These are phyloP conservation scores for Rhipidocladum racemiflorum DNA, from an alignment of 176 grass and related monocot genomes.

Conservation along the genomic window DNA sequence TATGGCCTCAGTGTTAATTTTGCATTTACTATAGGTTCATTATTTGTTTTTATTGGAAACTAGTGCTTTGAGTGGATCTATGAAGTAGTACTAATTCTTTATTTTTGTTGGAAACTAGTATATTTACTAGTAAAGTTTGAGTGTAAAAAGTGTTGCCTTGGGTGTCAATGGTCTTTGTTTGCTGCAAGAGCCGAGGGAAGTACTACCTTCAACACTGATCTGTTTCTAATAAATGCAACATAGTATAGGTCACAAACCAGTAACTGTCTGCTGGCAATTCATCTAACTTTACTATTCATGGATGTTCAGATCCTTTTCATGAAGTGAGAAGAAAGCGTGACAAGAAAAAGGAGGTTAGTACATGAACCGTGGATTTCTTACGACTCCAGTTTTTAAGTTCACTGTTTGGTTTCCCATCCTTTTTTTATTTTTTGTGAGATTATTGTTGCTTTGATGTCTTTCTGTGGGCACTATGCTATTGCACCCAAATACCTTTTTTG, in stretches of 20 bases:
- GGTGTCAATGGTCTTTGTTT: not conserved
- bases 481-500: not conserved
- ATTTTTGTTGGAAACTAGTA: not conserved
- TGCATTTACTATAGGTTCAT: not conserved
- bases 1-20: not conserved
- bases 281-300: slow-evolving; percentile 31
- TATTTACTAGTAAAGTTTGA: not conserved
- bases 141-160: slow-evolving; percentile 3
- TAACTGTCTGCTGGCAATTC: not conserved
- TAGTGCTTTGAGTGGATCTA: not conserved
- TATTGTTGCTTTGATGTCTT: not conserved
- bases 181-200: not conserved
- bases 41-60: not conserved
- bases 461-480: not conserved
- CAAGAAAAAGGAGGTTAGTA: slow-evolving; percentile 76
- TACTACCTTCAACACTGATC: not conserved
- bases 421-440: not conserved
- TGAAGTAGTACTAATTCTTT: not conserved
- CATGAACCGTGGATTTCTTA: not conserved
- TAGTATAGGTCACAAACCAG: not conserved
- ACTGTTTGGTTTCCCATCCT: not conserved
- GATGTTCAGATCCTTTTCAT: slow-evolving; percentile 68
- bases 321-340: slow-evolving; percentile 74
- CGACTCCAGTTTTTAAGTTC: not conserved
- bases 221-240: not conserved